phyloP scores from a whole-genome alignment of 2,329 filamentous ascomycete species.

The Trichophyton benhamiae region DNA sequence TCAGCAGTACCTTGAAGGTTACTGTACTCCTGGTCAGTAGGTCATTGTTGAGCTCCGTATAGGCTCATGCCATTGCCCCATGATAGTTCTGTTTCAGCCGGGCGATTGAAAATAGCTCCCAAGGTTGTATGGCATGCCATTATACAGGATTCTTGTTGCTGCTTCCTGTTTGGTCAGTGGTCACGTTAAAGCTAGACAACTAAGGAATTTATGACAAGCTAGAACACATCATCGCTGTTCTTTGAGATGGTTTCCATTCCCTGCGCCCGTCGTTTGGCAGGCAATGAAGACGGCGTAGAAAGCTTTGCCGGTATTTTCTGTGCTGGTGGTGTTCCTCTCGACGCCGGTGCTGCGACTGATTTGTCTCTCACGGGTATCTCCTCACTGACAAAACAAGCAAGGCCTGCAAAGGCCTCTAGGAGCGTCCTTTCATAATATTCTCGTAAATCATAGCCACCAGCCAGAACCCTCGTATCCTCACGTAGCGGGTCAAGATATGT shows the following conservation, averaged over 20 bases:
- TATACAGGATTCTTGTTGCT: not conserved
- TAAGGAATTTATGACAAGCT: not conserved
- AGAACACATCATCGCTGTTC: conserved; percentile 1
- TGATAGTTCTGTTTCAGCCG: not conserved
- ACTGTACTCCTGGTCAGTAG: not conserved
- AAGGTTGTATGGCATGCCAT: not conserved
- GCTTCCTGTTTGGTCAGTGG: not conserved
- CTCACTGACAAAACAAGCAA: conserved; percentile 77
- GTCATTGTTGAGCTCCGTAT: not conserved
- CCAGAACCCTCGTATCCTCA: conserved; percentile 52
- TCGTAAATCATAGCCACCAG: conserved; percentile 69
- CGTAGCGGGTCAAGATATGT: conserved; percentile 58
- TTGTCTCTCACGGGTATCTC: conserved; percentile 39
- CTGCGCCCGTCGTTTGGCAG: not conserved
- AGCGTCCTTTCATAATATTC: conserved; percentile 74
- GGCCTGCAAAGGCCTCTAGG: conserved; percentile 77
- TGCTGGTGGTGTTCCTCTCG: not conserved
- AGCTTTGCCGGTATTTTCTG: not conserved
- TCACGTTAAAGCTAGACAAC: not conserved
- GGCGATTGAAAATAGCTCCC: not conserved
- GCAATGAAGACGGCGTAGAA: not conserved
- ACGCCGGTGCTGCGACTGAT: not conserved
- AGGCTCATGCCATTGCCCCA: not conserved
- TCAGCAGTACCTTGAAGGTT: not conserved
- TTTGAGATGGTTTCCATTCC: not conserved